Conservation (phyloP, 208 protist species). For the Trypanosoma rangeli region DNA sequence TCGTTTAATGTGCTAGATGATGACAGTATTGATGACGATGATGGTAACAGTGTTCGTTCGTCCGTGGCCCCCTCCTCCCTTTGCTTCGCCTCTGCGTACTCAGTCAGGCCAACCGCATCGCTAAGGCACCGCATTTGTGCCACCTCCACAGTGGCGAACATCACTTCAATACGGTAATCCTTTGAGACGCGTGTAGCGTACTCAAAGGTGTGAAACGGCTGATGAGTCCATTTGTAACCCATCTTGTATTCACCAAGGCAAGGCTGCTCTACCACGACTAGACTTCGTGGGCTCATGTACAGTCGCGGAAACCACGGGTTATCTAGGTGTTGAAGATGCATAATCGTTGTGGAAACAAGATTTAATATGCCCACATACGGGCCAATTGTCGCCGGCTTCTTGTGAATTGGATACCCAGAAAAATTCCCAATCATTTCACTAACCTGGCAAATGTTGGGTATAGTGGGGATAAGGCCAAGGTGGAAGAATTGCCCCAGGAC, state of each 20-base stretch:
- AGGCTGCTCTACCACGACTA: constrained; percentile 81
- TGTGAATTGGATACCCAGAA: constrained; percentile 85
- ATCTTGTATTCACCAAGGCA: constrained; percentile 84
- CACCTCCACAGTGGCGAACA: constrained; percentile 86
- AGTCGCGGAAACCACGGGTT: constrained; percentile 86
- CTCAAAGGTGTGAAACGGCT: constrained; percentile 87
- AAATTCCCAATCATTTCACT: constrained; percentile 91
- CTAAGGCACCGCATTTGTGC: constrained; percentile 56
- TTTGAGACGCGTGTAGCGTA: constrained; percentile 87
- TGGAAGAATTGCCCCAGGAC: constrained; percentile 81
- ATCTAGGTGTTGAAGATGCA: constrained; percentile 82
- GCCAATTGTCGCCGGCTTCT: constrained; percentile 77
- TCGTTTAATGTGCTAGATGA: background rate
- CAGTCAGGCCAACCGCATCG: constrained; percentile 74
- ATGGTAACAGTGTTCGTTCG: background rate
- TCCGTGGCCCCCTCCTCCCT: background rate
- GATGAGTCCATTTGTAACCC: constrained; percentile 84
- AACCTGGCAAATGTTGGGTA: constrained; percentile 87
- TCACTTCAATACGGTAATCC: constrained; percentile 90
- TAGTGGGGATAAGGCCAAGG: constrained; percentile 75
- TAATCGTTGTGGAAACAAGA: constrained; percentile 78
- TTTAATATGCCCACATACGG: constrained; percentile 86
- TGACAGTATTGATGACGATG: constrained; percentile 7
- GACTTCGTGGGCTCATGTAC: constrained; percentile 71
- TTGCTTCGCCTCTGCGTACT: constrained; percentile 48